Percentiles rank a stretch among this genome's conserved stretches.
These are phyloP conservation scores for Pyrenochaeta sp. DNA, from an alignment of 2,329 filamentous ascomycete genomes.

Conservation along the genomic window DNA sequence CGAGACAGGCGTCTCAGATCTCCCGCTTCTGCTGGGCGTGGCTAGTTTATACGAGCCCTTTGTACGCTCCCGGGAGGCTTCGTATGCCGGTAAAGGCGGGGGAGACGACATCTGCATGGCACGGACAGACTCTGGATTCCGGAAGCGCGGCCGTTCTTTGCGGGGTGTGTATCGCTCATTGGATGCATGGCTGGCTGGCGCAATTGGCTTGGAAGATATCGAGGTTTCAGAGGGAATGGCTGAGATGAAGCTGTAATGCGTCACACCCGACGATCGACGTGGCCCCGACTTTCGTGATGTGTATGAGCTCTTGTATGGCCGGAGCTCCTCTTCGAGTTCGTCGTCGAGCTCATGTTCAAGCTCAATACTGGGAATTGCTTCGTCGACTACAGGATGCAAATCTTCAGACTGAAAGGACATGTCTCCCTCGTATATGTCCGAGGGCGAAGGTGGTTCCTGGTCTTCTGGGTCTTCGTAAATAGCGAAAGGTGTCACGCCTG, in stretches of 20 bases:
- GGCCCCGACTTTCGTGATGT: constrained; percentile 36
- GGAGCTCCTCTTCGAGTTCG: constrained; percentile 28
- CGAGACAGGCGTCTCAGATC: constrained; percentile 41
- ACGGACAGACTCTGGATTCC: constrained; percentile 72
- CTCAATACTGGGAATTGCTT: constrained; percentile 41
- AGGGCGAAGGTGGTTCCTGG: constrained; percentile 36
- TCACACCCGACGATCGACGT: constrained; percentile 38
- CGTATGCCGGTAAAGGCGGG: constrained; percentile 37
- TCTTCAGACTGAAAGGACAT: constrained; percentile 43
- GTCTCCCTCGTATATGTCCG: constrained; percentile 41
- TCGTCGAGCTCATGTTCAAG: constrained; percentile 20
- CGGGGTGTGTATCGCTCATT: constrained; percentile 62
- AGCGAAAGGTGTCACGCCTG: constrained; percentile 40
- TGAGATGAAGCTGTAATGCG: constrained; percentile 45
- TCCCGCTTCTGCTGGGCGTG: constrained; percentile 40
- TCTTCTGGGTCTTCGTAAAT: constrained; percentile 46
- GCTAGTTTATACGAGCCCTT: constrained; percentile 42
- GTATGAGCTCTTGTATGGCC: constrained; percentile 43
- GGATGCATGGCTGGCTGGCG: constrained; percentile 32
- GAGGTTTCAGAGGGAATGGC: constrained; percentile 48
- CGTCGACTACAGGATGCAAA: constrained; percentile 35
- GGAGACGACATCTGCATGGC: constrained; percentile 76
- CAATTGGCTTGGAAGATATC: constrained; percentile 41
- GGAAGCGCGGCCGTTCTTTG: constrained; percentile 69
- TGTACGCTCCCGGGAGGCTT: constrained; percentile 38